These are phyloP conservation scores for Albatrellus sp. DNA, from an alignment of 1,284 basidiomycete genomes.

Conservation along the genomic window DNA sequence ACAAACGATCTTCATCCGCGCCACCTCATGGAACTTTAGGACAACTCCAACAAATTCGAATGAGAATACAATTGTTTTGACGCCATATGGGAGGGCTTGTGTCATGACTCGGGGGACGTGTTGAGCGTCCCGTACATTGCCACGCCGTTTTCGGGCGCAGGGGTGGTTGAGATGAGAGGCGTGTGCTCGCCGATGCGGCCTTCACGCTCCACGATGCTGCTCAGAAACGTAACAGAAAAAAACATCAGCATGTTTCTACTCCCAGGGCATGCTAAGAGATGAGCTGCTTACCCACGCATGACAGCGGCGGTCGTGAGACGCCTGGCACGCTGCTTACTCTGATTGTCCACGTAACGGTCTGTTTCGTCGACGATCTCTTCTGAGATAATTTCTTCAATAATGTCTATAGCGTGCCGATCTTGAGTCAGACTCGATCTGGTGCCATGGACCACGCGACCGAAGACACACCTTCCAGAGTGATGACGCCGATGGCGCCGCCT, in stretches of 20 bases:
- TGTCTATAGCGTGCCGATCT: constrained; percentile 27
- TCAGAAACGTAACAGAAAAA: neutral
- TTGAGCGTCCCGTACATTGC: constrained; percentile 1
- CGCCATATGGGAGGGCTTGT: too few species aligned
- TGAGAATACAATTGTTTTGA: too few species aligned
- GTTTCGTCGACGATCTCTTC: constrained; percentile 89
- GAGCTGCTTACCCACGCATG: constrained; percentile 59
- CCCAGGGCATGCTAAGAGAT: neutral
- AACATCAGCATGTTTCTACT: neutral
- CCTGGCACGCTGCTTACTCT: constrained; percentile 59
- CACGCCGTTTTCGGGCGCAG: neutral
- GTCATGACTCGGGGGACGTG: constrained; percentile 3
- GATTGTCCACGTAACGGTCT: constrained; percentile 79
- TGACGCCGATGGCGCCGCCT: constrained; percentile 74
- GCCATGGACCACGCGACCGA: neutral
- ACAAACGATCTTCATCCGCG: too few species aligned
- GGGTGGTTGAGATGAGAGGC: constrained; percentile 12
- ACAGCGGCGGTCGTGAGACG: constrained; percentile 62
- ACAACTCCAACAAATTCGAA: neutral
- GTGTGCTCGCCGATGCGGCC: constrained; percentile 14
- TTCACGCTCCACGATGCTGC: constrained; percentile 31
- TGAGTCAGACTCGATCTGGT: neutral
- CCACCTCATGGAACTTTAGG: too few species aligned
- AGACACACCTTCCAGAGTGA: constrained; percentile 74
- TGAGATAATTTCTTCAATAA: constrained; percentile 79